phyloP scores from a whole-genome alignment of 345 rosid species.

The Capsella bursapastoris region DNA sequence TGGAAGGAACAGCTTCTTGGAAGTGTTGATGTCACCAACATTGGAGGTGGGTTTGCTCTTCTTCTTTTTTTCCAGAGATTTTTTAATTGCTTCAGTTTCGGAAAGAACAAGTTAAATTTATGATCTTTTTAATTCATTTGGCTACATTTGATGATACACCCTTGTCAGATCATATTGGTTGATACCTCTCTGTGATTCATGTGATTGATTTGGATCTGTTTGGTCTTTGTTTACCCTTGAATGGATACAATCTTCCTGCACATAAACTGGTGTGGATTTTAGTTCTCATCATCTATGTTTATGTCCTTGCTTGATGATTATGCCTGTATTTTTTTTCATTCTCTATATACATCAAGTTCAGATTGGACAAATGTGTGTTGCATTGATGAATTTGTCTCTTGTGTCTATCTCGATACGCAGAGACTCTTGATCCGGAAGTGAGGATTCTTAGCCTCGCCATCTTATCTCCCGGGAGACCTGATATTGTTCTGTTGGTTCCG shows the following conservation, averaged over 20 bases:
- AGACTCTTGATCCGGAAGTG: slow-evolving; percentile 82
- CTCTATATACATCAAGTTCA: not conserved
- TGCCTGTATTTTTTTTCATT: not conserved
- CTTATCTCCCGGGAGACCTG: slow-evolving; percentile 63
- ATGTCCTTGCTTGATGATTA: not conserved
- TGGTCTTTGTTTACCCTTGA: not conserved
- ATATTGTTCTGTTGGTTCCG: slow-evolving; percentile 63
- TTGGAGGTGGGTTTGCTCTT: slow-evolving; percentile 59
- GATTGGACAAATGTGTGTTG: not conserved
- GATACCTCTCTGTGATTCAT: not conserved
- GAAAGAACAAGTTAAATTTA: not conserved
- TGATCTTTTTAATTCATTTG: not conserved
- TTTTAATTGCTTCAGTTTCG: not conserved
- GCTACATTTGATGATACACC: not conserved
- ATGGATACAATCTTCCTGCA: not conserved
- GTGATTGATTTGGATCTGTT: slow-evolving; percentile 20
- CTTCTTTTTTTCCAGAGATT: not conserved
- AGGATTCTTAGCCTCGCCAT: slow-evolving; percentile 65
- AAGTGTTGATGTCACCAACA: slow-evolving; percentile 63
- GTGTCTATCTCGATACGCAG: slow-evolving; percentile 47
- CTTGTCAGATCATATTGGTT: not conserved
- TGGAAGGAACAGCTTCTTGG: slow-evolving; percentile 91
- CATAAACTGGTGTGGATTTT: not conserved
- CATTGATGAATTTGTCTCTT: not conserved
- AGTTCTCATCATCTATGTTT: not conserved